Percentiles rank a stretch among this genome's conserved stretches.
Conservation (phyloP, 75 land plant genomes). For the Sequoia sempervirens region DNA sequence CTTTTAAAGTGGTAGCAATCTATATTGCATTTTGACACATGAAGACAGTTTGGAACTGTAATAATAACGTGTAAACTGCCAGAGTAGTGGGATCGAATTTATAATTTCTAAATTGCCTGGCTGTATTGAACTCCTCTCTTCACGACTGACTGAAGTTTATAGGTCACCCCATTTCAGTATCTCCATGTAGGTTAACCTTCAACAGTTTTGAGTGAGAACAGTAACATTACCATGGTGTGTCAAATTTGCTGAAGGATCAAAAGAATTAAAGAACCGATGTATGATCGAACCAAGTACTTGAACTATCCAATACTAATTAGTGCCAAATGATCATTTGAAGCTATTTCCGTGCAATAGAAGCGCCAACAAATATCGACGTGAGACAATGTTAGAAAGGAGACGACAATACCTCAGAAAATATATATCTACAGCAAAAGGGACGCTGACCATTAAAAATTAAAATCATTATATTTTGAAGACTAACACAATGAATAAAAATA, state of each 20-base stretch:
- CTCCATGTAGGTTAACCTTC: neutral
- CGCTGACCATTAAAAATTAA: no score
- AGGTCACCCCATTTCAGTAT: neutral
- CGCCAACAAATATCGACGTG: no score
- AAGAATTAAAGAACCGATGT: neutral
- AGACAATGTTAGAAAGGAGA: neutral
- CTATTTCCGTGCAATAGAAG: neutral
- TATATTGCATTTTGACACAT: neutral
- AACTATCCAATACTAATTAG: no score
- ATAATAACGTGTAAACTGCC: neutral
- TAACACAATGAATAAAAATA: no score
- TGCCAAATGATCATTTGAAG: neutral
- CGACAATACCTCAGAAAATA: no score
- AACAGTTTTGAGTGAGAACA: neutral
- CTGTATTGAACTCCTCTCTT: neutral
- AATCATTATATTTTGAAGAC: no score
- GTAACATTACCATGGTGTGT: neutral
- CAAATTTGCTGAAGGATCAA: neutral
- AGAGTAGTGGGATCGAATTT: neutral
- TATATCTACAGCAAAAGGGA: no score
- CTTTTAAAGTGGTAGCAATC: neutral
- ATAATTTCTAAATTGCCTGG: neutral
- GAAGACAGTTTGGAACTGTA: neutral
- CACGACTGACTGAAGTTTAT: neutral
- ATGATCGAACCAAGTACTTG: no score